Evolutionary conservation across 176 grass and related monocot species (phyloP), one percentile per base, ranked within the genome.

Genomic region (Carex littledalei): DNA sequence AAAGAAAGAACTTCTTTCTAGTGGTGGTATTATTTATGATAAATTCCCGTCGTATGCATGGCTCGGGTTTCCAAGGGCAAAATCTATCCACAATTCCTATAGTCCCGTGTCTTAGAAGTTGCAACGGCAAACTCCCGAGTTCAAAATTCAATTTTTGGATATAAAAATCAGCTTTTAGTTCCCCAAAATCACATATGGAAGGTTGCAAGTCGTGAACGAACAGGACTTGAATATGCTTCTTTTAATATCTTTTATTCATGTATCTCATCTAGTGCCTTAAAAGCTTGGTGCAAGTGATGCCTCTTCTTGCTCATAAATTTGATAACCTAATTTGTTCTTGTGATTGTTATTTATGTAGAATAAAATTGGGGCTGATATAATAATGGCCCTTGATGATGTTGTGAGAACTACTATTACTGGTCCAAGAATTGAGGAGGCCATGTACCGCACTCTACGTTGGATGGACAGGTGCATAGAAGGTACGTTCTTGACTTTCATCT

Each of bases 331-430:
- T 84, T 84, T 73, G 43, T 73, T 72, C 5, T 41, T 37, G 5
- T 81, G 35, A 43, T 61, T 63, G 11, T 5, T 29, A 16, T 81
- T 39, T 74, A 20, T 81, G 22, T 71, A 98, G 95, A 98, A 98
- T 81, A 98, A 98, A 71, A 95, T 98, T 86, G 95, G 95, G 81
- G 95, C 95, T 81, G 95, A 98, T 88, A 98, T 98, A 84, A 98
- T 98, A 73, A 98, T 95, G 95, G 95, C 95, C 64, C 95, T 98
- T 90, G 95, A 98, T 86, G 95, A 98, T 92, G 95, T 95, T 84
- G 95, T 98, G 60, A 98, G 91, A 81, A 98, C 95, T 45, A 95
- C 95, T 78, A 98, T 95, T 89, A 98, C 93, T 56, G 95, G 95
- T 84, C 95, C 95, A 85, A 91, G 95, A 79, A 93, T 95, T 88